phyloP scores from a whole-genome alignment of 148 eudicot genomes.

The Amaranthus palmeri region DNA sequence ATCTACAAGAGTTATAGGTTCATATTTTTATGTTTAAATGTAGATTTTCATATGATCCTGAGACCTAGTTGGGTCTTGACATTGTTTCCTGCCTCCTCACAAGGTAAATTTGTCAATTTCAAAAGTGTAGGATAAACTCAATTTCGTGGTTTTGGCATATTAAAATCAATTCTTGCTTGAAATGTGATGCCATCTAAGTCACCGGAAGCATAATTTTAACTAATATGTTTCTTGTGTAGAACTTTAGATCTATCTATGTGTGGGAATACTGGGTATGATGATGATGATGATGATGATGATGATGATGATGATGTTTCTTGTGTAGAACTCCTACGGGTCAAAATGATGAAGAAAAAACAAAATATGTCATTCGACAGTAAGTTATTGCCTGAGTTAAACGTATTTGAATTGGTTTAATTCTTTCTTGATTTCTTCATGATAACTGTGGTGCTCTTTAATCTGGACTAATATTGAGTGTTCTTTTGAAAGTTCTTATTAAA shows the following conservation, averaged over 20 bases:
- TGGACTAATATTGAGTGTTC: too few relatives aligned
- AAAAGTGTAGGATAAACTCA: not conserved
- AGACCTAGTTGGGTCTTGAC: conserved; percentile 80
- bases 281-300: too few relatives aligned
- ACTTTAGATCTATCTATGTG: too few relatives aligned
- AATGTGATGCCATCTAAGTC: not conserved
- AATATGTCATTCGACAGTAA: conserved; percentile 94
- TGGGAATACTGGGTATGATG: too few relatives aligned
- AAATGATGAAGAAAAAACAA: conserved; percentile 80
- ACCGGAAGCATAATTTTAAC: not conserved
- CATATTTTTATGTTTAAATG: conserved; percentile 21
- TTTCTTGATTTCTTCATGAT: not conserved
- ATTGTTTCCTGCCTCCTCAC: conserved; percentile 94
- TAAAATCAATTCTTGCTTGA: not conserved
- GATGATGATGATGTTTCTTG: too few relatives aligned
- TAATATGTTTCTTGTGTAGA: conserved; percentile 21
- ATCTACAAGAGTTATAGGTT: too few relatives aligned
- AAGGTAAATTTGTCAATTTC: too few relatives aligned
- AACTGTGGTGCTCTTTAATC: not conserved
- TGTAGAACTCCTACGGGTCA: conserved; percentile 83
- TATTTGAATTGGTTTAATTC: not conserved
- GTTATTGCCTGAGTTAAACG: conserved; percentile 19
- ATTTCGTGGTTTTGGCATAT: not conserved
- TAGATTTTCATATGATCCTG: conserved; percentile 92
- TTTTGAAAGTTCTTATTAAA: too few relatives aligned